Conservation (phyloP, 2,329 filamentous ascomycete genomes). For the Cordyceps farinosa region DNA sequence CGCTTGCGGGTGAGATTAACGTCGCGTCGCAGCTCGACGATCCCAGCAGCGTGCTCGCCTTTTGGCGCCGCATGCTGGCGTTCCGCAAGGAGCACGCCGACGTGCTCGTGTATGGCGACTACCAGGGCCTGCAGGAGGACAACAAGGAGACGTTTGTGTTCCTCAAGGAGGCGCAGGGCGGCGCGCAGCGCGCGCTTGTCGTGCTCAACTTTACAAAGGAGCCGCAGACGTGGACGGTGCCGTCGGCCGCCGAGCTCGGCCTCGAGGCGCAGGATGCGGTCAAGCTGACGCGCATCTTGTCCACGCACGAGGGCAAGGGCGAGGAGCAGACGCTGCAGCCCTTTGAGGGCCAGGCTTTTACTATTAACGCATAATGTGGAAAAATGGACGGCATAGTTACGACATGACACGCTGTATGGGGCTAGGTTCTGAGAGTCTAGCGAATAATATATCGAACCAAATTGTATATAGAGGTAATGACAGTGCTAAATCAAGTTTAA, state of each 20-base stretch:
- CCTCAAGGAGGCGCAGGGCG: slow-evolving; percentile 28
- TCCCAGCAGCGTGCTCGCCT: slow-evolving; percentile 32
- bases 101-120: slow-evolving; percentile 35
- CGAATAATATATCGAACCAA: no score
- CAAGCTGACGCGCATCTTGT: slow-evolving; percentile 28
- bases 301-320: slow-evolving; percentile 26
- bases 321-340: slow-evolving; percentile 23
- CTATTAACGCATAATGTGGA: slow-evolving; percentile 19
- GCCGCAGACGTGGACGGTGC: slow-evolving; percentile 26
- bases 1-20: slow-evolving; percentile 44
- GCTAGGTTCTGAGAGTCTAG: no score
- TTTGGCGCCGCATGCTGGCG: slow-evolving; percentile 30
- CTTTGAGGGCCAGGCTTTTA: slow-evolving; percentile 32
- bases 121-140: slow-evolving; percentile 24
- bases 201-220: slow-evolving; percentile 33
- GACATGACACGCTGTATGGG: background rate
- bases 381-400: background rate
- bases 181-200: slow-evolving; percentile 26
- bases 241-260: slow-evolving; percentile 25
- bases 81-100: slow-evolving; percentile 32
- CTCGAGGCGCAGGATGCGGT: slow-evolving; percentile 9
- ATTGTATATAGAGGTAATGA: no score
- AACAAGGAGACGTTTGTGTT: slow-evolving; percentile 29
- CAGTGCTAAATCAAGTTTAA: no score
- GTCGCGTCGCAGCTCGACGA: slow-evolving; percentile 50